Evolutionary conservation across 495 filamentous ascomycete species (phyloP).

Genomic region (Neurospora sp.): DNA sequence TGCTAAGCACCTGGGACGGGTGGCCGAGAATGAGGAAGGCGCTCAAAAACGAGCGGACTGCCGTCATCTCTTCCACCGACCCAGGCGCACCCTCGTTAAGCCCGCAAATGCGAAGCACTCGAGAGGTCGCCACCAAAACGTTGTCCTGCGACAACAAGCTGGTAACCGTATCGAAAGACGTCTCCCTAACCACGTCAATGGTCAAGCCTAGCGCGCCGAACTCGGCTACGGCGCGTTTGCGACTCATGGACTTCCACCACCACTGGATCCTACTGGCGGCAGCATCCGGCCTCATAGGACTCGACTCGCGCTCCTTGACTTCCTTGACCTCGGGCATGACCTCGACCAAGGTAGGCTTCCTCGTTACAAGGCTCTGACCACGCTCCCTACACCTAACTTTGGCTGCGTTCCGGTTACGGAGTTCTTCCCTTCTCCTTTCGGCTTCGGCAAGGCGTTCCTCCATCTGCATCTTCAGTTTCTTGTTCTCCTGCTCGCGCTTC

Average conservation of each 20-base stretch:
- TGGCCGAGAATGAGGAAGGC: slow-evolving; percentile 90
- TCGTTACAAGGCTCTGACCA: slow-evolving; percentile 48
- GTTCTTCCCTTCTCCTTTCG: slow-evolving; percentile 58
- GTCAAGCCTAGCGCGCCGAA: slow-evolving; percentile 64
- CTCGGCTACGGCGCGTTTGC: slow-evolving; percentile 49
- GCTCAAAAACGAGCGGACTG: slow-evolving; percentile 82
- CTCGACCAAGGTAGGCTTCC: slow-evolving; percentile 33
- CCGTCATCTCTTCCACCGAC: slow-evolving; percentile 62
- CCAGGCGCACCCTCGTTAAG: slow-evolving; percentile 61
- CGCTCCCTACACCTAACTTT: slow-evolving; percentile 46
- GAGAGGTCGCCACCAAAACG: slow-evolving; percentile 59
- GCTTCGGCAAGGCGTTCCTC: slow-evolving; percentile 83
- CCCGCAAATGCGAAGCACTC: slow-evolving; percentile 65
- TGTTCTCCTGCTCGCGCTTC: slow-evolving; percentile 76
- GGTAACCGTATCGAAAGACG: slow-evolving; percentile 74
- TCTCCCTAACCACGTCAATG: slow-evolving; percentile 60
- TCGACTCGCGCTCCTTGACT: slow-evolving; percentile 29
- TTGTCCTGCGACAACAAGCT: slow-evolving; percentile 63
- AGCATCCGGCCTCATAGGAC: slow-evolving; percentile 51
- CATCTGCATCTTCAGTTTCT: slow-evolving; percentile 64
- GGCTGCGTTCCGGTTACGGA: slow-evolving; percentile 45
- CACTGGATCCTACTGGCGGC: slow-evolving; percentile 68
- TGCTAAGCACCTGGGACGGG: slow-evolving; percentile 79
- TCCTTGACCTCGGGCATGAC: slow-evolving; percentile 48
- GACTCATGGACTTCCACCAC: slow-evolving; percentile 57